These are phyloP conservation scores for Pecoramyces ruminantium DNA, from an alignment of 192 early-diverging fungal genomes.

Conservation along the genomic window DNA sequence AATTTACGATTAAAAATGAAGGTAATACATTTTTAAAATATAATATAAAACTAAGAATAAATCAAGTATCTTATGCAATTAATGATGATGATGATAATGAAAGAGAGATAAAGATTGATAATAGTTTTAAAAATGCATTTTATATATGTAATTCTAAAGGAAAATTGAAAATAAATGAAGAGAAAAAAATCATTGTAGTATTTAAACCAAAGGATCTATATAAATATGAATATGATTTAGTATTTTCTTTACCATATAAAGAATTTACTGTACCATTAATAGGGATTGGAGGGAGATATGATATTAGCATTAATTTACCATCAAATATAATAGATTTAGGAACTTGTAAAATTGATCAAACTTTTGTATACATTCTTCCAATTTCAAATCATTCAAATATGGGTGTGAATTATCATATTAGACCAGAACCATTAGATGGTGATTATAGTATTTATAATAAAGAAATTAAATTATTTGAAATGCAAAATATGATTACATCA, in stretches of 20 bases:
- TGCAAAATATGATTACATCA: background rate
- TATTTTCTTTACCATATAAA: slow-evolving; percentile 27
- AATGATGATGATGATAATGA: background rate
- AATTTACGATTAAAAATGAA: slow-evolving; percentile 30
- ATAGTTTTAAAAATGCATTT: slow-evolving; percentile 7
- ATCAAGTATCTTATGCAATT: background rate
- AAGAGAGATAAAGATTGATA: background rate
- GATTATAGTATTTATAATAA: slow-evolving; percentile 22
- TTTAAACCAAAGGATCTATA: slow-evolving; percentile 27
- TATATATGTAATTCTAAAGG: slow-evolving; percentile 13
- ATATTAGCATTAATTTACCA: slow-evolving; percentile 22
- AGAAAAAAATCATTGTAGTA: slow-evolving; percentile 11
- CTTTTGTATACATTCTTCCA: slow-evolving; percentile 22
- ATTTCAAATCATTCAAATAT: slow-evolving; percentile 34
- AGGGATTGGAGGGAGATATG: slow-evolving; percentile 26
- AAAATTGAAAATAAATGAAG: slow-evolving; percentile 19
- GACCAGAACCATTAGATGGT: slow-evolving; percentile 23
- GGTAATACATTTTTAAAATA: slow-evolving; percentile 32
- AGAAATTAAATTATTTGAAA: background rate
- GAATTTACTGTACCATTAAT: slow-evolving; percentile 12
- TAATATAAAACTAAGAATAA: slow-evolving; percentile 10
- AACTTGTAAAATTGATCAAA: slow-evolving; percentile 23
- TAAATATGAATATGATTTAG: slow-evolving; percentile 23
- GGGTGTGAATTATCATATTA: slow-evolving; percentile 24
- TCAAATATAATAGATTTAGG: slow-evolving; percentile 32